Conservation (phyloP, 768 basidiomycete species). For the Trametes villosa region DNA sequence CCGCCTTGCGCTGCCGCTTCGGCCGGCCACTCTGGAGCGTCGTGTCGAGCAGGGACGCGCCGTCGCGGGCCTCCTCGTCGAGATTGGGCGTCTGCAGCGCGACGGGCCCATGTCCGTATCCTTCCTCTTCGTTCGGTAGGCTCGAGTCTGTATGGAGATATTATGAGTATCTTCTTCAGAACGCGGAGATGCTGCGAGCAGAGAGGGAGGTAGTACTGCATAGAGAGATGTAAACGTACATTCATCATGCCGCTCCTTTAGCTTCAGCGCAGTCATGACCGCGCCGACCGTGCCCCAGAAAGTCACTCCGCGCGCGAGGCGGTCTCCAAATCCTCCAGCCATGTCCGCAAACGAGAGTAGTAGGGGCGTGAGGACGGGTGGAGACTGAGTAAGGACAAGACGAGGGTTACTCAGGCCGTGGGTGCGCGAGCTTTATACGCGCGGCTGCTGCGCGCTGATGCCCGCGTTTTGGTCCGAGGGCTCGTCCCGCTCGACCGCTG, state of each 20-base stretch:
- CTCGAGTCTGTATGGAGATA: constrained; percentile 42
- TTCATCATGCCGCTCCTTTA: constrained; percentile 52
- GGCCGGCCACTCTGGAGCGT: constrained; percentile 32
- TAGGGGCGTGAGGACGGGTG: neutral
- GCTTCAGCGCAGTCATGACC: constrained; percentile 50
- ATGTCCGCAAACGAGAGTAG: neutral
- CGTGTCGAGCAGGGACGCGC: constrained; percentile 30
- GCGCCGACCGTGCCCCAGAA: constrained; percentile 50
- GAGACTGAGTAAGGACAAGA: constrained; percentile 9
- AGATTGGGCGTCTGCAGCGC: constrained; percentile 31
- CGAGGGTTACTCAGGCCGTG: constrained; percentile 1
- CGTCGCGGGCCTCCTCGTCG: constrained; percentile 23
- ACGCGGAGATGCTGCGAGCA: neutral
- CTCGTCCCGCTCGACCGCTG: too few species aligned
- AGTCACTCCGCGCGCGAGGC: constrained; percentile 20
- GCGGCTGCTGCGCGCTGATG: too few species aligned
- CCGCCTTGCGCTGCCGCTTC: constrained; percentile 38
- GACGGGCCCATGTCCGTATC: constrained; percentile 27
- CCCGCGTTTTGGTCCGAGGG: too few species aligned
- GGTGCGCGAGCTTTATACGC: too few species aligned
- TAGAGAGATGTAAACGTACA: constrained; percentile 40
- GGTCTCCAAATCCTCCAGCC: constrained; percentile 8
- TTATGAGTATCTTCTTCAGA: neutral
- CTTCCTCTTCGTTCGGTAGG: constrained; percentile 47
- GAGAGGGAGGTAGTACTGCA: neutral